These are phyloP conservation scores for Fusarium guadeloupense DNA, from an alignment of 2,329 filamentous ascomycete species.

Conservation along the genomic window DNA sequence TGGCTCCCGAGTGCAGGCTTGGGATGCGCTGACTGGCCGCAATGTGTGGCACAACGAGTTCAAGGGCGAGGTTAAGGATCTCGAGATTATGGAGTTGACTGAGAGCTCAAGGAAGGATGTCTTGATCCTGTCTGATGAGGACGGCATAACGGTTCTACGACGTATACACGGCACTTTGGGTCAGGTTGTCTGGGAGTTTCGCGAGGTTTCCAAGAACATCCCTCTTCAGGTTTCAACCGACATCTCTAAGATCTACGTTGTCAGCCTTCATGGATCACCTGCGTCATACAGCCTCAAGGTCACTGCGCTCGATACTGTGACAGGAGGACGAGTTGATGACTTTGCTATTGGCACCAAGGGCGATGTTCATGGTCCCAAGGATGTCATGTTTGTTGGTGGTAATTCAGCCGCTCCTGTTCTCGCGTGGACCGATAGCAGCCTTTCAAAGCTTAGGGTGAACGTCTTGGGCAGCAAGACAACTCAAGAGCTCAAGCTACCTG, in stretches of 20 bases:
- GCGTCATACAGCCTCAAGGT: slow-evolving; percentile 82
- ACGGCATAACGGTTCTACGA: slow-evolving; percentile 67
- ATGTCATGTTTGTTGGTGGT: slow-evolving; percentile 78
- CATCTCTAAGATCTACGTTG: slow-evolving; percentile 75
- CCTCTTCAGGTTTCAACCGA: slow-evolving; percentile 80
- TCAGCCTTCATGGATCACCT: slow-evolving; percentile 75
- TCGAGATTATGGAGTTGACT: slow-evolving; percentile 80
- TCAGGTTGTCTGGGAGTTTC: slow-evolving; percentile 79
- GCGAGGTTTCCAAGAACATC: slow-evolving; percentile 72
- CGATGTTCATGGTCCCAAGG: slow-evolving; percentile 71
- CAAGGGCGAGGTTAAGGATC: slow-evolving; percentile 67
- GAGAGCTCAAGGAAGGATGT: slow-evolving; percentile 74
- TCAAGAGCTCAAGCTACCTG: slow-evolving; percentile 62
- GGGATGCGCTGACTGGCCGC: slow-evolving; percentile 84
- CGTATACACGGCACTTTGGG: slow-evolving; percentile 79
- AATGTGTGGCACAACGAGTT: slow-evolving; percentile 77
- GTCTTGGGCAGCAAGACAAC: slow-evolving; percentile 70
- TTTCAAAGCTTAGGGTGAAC: slow-evolving; percentile 74
- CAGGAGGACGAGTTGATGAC: slow-evolving; percentile 77
- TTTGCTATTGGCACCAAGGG: slow-evolving; percentile 76
- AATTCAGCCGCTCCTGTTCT: slow-evolving; percentile 79
- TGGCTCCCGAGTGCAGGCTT: slow-evolving; percentile 76
- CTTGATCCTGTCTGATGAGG: slow-evolving; percentile 72
- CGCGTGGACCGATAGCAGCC: slow-evolving; percentile 74
- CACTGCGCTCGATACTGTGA: slow-evolving; percentile 74